phyloP scores from a whole-genome alignment of 257 asterid species.

The Gentiana macrophylla region DNA sequence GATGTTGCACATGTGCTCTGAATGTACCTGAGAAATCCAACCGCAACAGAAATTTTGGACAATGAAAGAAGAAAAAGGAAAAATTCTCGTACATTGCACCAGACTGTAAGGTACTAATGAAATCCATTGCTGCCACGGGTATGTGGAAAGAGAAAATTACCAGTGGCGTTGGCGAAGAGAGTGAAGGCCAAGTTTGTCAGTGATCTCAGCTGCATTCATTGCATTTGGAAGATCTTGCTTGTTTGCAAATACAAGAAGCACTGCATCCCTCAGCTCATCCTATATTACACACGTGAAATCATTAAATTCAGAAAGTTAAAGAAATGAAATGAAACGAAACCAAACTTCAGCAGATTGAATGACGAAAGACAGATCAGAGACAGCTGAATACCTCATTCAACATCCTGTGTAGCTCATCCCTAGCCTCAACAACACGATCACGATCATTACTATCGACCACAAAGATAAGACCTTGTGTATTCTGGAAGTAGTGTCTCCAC shows the following conservation, averaged over 20 bases:
- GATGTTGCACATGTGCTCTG: slow-evolving; percentile 65
- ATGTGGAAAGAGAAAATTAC: slow-evolving; percentile 14
- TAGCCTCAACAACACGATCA: slow-evolving; percentile 12
- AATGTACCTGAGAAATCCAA: slow-evolving; percentile 31
- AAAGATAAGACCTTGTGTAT: slow-evolving; percentile 9
- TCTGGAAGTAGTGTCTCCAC: slow-evolving; percentile 12
- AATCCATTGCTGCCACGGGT: neutral
- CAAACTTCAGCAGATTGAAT: neutral
- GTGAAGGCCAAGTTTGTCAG: slow-evolving; percentile 62
- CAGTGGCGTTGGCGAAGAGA: slow-evolving; percentile 61
- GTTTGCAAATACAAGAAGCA: slow-evolving; percentile 60
- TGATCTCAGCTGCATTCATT: slow-evolving; percentile 58
- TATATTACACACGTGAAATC: slow-evolving; percentile 1
- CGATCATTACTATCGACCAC: slow-evolving; percentile 12
- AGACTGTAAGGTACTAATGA: too few relatives aligned
- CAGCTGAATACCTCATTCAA: slow-evolving; percentile 1
- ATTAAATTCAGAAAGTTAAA: neutral
- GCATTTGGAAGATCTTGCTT: slow-evolving; percentile 74
- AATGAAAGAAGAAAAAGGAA: too few relatives aligned
- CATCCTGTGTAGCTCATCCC: slow-evolving; percentile 12
- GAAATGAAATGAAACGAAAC: too few relatives aligned
- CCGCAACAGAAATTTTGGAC: too few relatives aligned
- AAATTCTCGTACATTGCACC: too few relatives aligned
- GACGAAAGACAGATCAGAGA: neutral
- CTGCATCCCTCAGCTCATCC: slow-evolving; percentile 59